Conservation (phyloP, 805 yeast species). For the Saccharomycopsis guyanensis region DNA sequence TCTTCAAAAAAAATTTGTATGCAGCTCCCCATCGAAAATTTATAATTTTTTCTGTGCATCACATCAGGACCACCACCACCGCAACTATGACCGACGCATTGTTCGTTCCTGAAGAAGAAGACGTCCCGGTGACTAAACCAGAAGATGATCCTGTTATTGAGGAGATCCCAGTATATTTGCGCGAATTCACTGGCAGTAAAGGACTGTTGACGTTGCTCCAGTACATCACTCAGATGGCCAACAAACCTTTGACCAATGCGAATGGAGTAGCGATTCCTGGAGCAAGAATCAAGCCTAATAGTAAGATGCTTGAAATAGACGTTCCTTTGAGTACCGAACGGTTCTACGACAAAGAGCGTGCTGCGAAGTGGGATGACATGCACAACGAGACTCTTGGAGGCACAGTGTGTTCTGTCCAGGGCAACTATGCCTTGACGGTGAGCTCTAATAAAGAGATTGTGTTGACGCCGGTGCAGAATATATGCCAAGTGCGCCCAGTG, state of each 20-base stretch:
- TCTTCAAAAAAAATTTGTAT: too few species aligned
- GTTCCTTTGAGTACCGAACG: slow-evolving; percentile 62
- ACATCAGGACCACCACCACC: too few species aligned
- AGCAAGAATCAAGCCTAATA: slow-evolving; percentile 51
- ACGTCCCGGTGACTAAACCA: not conserved
- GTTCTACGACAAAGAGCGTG: slow-evolving; percentile 59
- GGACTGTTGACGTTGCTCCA: slow-evolving; percentile 39
- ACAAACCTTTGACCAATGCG: slow-evolving; percentile 31
- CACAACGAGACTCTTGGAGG: slow-evolving; percentile 63
- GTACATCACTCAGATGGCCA: slow-evolving; percentile 51
- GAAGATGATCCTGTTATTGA: slow-evolving; percentile 38
- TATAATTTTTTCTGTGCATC: too few species aligned
- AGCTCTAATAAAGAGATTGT: slow-evolving; percentile 43
- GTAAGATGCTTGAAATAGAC: slow-evolving; percentile 65
- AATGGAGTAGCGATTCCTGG: slow-evolving; percentile 33
- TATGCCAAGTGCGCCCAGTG: slow-evolving; percentile 74
- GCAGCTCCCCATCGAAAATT: too few species aligned
- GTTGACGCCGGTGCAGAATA: slow-evolving; percentile 55
- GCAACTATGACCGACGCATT: not conserved
- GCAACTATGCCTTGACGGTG: slow-evolving; percentile 38
- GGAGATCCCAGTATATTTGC: slow-evolving; percentile 51
- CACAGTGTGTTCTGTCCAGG: slow-evolving; percentile 44
- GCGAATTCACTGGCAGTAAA: slow-evolving; percentile 17
- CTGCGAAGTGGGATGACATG: slow-evolving; percentile 58
- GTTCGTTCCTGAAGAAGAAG: slow-evolving; percentile 10